phyloP scores from a whole-genome alignment of 164 flowering plant species.

The Umbellularia californica region DNA sequence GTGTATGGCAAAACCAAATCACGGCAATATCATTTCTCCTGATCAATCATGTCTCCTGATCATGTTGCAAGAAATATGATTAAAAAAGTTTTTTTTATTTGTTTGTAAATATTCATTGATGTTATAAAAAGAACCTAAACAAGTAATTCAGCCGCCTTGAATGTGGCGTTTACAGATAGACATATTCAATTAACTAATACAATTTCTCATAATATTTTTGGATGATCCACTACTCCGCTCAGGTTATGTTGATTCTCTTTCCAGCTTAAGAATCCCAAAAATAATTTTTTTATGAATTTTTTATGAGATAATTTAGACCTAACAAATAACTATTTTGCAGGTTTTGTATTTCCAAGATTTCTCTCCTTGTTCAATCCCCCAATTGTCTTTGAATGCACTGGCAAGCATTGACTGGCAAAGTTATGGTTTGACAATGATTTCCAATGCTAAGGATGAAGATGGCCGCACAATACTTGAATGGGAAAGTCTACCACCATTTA shows the following conservation, averaged over 20 bases:
- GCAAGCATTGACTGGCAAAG: slow-evolving; percentile 67
- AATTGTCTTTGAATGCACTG: slow-evolving; percentile 49
- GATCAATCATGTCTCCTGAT: not conserved
- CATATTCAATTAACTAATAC: not conserved
- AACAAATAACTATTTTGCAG: slow-evolving; percentile 29
- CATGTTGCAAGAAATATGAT: not conserved
- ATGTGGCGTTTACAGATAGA: not conserved
- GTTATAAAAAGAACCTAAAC: too few relatives aligned
- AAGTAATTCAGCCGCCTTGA: not conserved
- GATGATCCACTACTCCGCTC: not conserved
- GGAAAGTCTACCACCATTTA: slow-evolving; percentile 57
- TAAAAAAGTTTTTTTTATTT: too few relatives aligned
- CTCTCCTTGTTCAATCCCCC: slow-evolving; percentile 42
- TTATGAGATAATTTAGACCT: not conserved
- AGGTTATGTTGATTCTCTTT: not conserved
- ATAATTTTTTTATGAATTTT: not conserved
- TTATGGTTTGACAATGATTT: slow-evolving; percentile 55
- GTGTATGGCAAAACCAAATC: not conserved
- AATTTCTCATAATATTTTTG: not conserved
- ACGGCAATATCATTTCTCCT: not conserved
- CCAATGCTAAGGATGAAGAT: slow-evolving; percentile 29
- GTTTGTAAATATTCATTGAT: too few relatives aligned
- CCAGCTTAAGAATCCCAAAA: not conserved
- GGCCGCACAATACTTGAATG: slow-evolving; percentile 53
- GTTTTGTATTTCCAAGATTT: slow-evolving; percentile 71